Evolutionary conservation across 305 asterid genomes (phyloP), one percentile per base, ranked within the genome.

Genomic region (Euphrasia arctica): DNA sequence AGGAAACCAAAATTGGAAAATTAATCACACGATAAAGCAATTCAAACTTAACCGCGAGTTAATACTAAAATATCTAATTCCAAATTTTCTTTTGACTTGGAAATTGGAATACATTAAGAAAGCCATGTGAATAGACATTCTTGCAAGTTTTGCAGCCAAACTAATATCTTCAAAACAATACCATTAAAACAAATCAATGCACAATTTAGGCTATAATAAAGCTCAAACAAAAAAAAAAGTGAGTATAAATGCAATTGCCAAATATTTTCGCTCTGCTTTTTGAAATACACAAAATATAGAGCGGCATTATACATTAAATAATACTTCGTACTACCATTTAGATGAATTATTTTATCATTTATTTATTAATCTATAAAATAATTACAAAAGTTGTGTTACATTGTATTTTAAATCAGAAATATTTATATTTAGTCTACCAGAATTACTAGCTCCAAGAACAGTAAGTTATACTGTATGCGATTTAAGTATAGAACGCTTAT

Each of bases 91-190:
- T 27, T 56, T 42, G 34, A 5, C 43, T 29, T 27, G 4, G n/a
- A n/a, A n/a, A n/a, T n/a, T n/a, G n/a, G 58, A 32, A 27, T 32
- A 36, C 25, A 11, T 11, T 1, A 11, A 2, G 15, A 12, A 10
- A 60, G 34, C 22, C 22, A 22, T 22, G 54, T 43, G 56, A 62
- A 13, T 4, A 18, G 25, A 41, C 11, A 11, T 43, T 61, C 39
- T 43, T 6, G 12, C 6, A 13, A 39, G 15, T 34, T 52, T 54
- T 22, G 18, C 27, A 34, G 51, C 31, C 10, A 7, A 52, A 32
- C 58, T 28, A 18, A 52, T 58, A 25, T 52, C 39, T 34, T 64
- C 27, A 64, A 29, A 13, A 5, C n/a, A 9, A 34, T 32, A 64
- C 10, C 11, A n/a, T 27, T 39, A 2, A 18, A 52, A 52, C 63